phyloP scores from a whole-genome alignment of 2,329 filamentous ascomycete species.

The Gnomoniopsis smithogilvyi region DNA sequence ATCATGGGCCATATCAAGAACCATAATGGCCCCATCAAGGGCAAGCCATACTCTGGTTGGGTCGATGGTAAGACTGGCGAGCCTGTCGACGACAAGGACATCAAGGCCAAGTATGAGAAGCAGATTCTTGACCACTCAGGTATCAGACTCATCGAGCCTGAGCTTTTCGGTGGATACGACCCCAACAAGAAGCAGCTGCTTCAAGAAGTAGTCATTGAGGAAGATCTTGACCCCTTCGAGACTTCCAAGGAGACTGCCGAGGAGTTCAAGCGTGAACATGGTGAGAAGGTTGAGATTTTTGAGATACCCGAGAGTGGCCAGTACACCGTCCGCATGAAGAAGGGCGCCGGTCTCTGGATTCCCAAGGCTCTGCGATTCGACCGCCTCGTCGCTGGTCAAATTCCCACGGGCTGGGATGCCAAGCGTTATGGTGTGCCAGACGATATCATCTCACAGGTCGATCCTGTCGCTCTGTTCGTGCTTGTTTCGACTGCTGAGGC shows the following conservation, averaged over 20 bases:
- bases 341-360: constrained; percentile 91
- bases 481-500: constrained; percentile 92
- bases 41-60: constrained; percentile 94
- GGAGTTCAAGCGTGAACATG: constrained; percentile 96
- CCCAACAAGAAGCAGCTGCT: constrained; percentile 98
- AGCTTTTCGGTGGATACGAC: constrained; percentile 95
- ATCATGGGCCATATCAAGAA: constrained; percentile 99
- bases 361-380: constrained; percentile 97
- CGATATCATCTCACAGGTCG: constrained; percentile 96
- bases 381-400: constrained; percentile 92
- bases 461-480: constrained; percentile 92
- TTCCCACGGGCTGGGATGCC: constrained; percentile 95
- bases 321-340: constrained; percentile 91
- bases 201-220: constrained; percentile 95
- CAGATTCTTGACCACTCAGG: constrained; percentile 93
- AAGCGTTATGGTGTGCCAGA: constrained; percentile 95
- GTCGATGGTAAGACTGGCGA: constrained; percentile 92
- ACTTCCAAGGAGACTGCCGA: constrained; percentile 94
- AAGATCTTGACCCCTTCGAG: constrained; percentile 96
- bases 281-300: constrained; percentile 96
- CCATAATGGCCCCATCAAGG: constrained; percentile 94
- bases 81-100: constrained; percentile 95
- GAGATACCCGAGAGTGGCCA: constrained; percentile 92
- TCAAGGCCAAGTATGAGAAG: constrained; percentile 97
- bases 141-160: constrained; percentile 95